phyloP scores from a whole-genome alignment of 768 basidiomycete species.

The Thelephora ganbajun region DNA sequence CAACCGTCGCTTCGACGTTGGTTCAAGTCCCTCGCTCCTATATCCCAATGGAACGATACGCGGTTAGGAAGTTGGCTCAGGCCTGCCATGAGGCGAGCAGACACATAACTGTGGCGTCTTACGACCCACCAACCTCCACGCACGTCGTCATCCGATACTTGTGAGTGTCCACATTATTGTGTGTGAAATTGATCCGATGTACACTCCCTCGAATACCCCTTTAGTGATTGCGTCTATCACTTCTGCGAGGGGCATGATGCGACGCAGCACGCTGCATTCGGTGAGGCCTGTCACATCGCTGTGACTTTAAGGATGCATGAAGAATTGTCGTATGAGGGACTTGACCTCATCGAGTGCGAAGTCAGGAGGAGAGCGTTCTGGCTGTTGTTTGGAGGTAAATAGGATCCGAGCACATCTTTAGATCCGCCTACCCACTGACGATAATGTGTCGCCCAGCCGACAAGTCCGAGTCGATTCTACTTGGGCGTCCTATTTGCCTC shows the following conservation, averaged over 20 bases:
- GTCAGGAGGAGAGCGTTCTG: slow-evolving; percentile 80
- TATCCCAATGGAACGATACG: slow-evolving; percentile 72
- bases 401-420: background rate
- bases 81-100: slow-evolving; percentile 73
- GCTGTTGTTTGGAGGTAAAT: slow-evolving; percentile 76
- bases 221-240: slow-evolving; percentile 72
- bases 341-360: slow-evolving; percentile 82
- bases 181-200: slow-evolving; percentile 1
- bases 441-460: slow-evolving; percentile 38
- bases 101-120: slow-evolving; percentile 65
- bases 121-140: slow-evolving; percentile 74
- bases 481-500: slow-evolving; percentile 74
- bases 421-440: too few species aligned
- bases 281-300: slow-evolving; percentile 76
- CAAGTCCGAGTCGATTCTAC: slow-evolving; percentile 77
- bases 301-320: slow-evolving; percentile 78
- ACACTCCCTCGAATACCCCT: slow-evolving; percentile 3
- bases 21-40: slow-evolving; percentile 84
- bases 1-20: slow-evolving; percentile 74
- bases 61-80: slow-evolving; percentile 77
- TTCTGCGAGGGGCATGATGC: slow-evolving; percentile 83
- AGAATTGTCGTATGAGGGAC: slow-evolving; percentile 66
- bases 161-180: slow-evolving; percentile 29
- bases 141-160: slow-evolving; percentile 84
- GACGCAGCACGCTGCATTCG: slow-evolving; percentile 78